These are phyloP conservation scores for Komagataella phaffii DNA, from an alignment of 805 yeast species.

Conservation along the genomic window DNA sequence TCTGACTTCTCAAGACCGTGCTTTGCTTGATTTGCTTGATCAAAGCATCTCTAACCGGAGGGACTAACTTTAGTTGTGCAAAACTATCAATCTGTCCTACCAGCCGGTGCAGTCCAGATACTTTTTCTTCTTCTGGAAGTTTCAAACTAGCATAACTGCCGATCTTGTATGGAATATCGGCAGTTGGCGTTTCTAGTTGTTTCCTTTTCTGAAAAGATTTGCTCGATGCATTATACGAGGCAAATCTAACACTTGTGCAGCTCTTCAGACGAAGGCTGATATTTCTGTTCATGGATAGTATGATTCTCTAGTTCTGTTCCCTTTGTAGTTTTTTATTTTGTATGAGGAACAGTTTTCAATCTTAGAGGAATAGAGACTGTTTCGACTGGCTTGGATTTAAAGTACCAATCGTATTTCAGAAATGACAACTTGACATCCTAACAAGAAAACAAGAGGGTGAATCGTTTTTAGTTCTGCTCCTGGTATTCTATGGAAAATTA, in stretches of 20 bases:
- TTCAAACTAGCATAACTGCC: slow-evolving; percentile 37
- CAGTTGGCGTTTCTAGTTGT: slow-evolving; percentile 8
- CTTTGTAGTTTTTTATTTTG: neutral
- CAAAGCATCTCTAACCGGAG: slow-evolving; percentile 51
- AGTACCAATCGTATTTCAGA: neutral
- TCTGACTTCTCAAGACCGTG: slow-evolving; percentile 25
- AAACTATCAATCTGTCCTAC: slow-evolving; percentile 47
- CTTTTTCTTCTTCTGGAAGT: slow-evolving; percentile 20
- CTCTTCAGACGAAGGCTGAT: neutral
- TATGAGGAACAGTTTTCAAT: neutral
- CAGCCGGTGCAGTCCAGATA: slow-evolving; percentile 22
- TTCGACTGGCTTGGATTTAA: neutral
- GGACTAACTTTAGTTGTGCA: slow-evolving; percentile 51
- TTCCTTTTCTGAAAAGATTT: slow-evolving; percentile 3
- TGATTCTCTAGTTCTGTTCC: neutral
- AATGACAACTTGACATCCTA: neutral
- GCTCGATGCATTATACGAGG: neutral
- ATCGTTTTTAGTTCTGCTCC: no score
- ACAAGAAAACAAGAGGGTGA: neutral
- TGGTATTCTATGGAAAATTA: no score
- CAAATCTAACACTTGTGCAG: neutral
- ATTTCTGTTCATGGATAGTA: neutral
- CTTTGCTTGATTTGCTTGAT: slow-evolving; percentile 35
- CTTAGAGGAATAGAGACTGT: neutral
- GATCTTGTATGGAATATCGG: slow-evolving; percentile 20